Percentiles rank a stretch among this genome's conserved stretches.
phyloP scores from a whole-genome alignment of 1,139 yeast species.

The Sugiyamaella novakii region DNA sequence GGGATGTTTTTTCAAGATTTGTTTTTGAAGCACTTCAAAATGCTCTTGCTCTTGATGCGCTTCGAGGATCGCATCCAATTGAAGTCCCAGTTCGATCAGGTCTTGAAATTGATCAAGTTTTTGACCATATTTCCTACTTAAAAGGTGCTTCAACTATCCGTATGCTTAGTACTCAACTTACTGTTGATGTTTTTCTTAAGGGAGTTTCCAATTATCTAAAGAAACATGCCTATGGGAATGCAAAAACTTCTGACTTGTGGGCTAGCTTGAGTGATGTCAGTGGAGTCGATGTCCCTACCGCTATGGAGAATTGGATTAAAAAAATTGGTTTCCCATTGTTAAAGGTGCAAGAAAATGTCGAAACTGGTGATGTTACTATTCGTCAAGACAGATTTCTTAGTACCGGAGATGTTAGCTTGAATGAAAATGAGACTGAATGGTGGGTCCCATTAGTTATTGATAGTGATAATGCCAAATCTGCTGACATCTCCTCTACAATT shows the following conservation, averaged over 20 bases:
- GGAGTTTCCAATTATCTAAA: slow-evolving; percentile 72
- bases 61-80: slow-evolving; percentile 76
- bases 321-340: slow-evolving; percentile 68
- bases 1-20: slow-evolving; percentile 68
- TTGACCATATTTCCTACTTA: slow-evolving; percentile 73
- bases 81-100: slow-evolving; percentile 76
- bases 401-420: slow-evolving; percentile 55
- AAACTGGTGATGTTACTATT: slow-evolving; percentile 43
- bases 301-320: slow-evolving; percentile 64
- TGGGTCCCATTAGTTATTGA: slow-evolving; percentile 68
- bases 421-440: slow-evolving; percentile 60
- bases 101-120: slow-evolving; percentile 74
- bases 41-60: slow-evolving; percentile 66
- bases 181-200: slow-evolving; percentile 63
- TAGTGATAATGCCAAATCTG: slow-evolving; percentile 28
- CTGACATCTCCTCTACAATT: slow-evolving; percentile 24
- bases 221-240: slow-evolving; percentile 57
- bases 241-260: slow-evolving; percentile 64
- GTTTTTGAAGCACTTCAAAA: slow-evolving; percentile 64
- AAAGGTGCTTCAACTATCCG: slow-evolving; percentile 76
- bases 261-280: slow-evolving; percentile 56
- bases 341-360: slow-evolving; percentile 46
- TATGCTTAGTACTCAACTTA: slow-evolving; percentile 71
- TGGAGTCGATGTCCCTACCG: slow-evolving; percentile 54
- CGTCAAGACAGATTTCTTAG: slow-evolving; percentile 59